These are phyloP conservation scores for Fusarium avenaceum DNA, from an alignment of 2,329 filamentous ascomycete species.

Conservation along the genomic window DNA sequence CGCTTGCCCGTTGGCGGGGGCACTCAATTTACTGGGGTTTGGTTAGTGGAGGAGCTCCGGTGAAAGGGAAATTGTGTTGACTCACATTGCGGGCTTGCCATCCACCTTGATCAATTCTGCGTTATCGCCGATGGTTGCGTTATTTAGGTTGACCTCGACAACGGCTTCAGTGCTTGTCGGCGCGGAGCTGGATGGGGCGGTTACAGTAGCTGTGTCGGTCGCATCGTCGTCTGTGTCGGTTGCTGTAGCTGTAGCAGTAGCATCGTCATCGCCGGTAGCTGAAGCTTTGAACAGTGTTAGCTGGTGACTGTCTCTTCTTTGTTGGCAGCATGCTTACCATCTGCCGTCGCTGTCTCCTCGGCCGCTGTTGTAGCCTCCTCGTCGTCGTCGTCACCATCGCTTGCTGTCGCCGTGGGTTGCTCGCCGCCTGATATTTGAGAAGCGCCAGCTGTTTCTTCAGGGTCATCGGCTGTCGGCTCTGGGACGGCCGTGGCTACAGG, in stretches of 20 bases:
- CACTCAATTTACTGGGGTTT: slow-evolving; percentile 22
- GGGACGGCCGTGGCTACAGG: slow-evolving; percentile 16
- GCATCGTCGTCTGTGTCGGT: slow-evolving; percentile 4
- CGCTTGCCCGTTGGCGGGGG: slow-evolving; percentile 32
- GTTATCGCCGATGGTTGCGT: slow-evolving; percentile 35
- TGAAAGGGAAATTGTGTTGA: not conserved
- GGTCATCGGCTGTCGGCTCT: slow-evolving; percentile 15
- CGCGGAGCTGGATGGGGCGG: slow-evolving; percentile 22
- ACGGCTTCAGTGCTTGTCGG: slow-evolving; percentile 20
- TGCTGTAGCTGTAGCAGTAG: slow-evolving; percentile 21
- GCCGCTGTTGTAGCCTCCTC: slow-evolving; percentile 17
- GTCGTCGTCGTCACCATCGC: not conserved
- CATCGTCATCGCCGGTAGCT: slow-evolving; percentile 15
- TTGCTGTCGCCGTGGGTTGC: slow-evolving; percentile 19
- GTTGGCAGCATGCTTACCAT: slow-evolving; percentile 6
- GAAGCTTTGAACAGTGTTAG: slow-evolving; percentile 24
- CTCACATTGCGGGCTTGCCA: slow-evolving; percentile 35
- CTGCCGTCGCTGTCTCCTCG: slow-evolving; percentile 23
- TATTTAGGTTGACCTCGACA: slow-evolving; percentile 30
- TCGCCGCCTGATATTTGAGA: slow-evolving; percentile 15
- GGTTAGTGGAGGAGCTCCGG: not conserved
- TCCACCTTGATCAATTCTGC: slow-evolving; percentile 27
- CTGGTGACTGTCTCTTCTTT: not conserved
- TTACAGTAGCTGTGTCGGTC: slow-evolving; percentile 10
- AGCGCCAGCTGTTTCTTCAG: slow-evolving; percentile 8